Evolutionary conservation across 2,329 filamentous ascomycete species (phyloP), one percentile per base, ranked within the genome.

Genomic region (Ceratocystis lukuohia): DNA sequence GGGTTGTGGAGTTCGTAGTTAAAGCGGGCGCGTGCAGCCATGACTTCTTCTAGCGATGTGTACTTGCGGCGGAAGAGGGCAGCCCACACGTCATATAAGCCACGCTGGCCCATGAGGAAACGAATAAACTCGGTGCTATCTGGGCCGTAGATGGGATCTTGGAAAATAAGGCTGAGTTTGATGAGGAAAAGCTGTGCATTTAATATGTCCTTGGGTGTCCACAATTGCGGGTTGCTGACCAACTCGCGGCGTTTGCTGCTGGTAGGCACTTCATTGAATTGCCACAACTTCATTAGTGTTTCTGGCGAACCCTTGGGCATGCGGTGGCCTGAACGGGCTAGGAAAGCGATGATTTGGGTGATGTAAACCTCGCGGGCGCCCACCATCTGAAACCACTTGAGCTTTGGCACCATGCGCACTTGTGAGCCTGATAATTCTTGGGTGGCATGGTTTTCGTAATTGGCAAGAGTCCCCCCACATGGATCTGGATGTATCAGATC

Each of bases 151-250:
- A 83, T 72, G 0, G 88, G 87, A 69, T 89, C 81, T 67, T 82
- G 83, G 74, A 90, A 85, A 65, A 80, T 79, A 82, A 91, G 84
- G 71, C 84, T 80, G 17, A 94, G 80, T 75, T 93, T 92, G 69
- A 89, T 72, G 69, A 89, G 77, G 76, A 93, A 86, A 68, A 86
- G 74, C 57, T 85, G 82, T 2, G 82, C 79, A 63, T 82, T 78
- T 71, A 83, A 82, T 8, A 94, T 73, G 71, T 89, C 84, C 3
- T 73, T 68, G 66, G 87, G 77, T 8, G 79, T 76, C 80, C 88
- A 88, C 61, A 86, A 77, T 0, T 71, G 70, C 8, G 65, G 64
- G 72, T 83, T 83, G 37, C 77, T 77, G 4, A 90, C 73, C 5
- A 87, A 76, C 1, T 76, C 76, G 5, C 79, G 74, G 0, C 89